phyloP scores from a whole-genome alignment of 495 filamentous ascomycete genomes.

The Penicillium soppii region DNA sequence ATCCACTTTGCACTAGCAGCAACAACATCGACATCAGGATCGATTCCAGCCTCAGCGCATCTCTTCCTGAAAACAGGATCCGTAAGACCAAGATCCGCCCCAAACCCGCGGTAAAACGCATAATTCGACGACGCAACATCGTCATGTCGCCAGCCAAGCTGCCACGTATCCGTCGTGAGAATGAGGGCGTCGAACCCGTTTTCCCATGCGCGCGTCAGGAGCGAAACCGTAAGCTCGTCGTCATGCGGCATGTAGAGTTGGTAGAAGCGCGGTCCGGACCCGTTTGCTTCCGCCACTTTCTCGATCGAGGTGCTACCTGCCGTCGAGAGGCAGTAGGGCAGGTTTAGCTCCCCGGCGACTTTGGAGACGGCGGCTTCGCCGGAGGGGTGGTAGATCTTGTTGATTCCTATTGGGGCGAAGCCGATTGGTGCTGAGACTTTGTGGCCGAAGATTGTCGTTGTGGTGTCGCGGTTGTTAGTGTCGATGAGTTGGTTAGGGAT shows the following conservation, averaged over 20 bases:
- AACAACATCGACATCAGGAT: slow-evolving; percentile 48
- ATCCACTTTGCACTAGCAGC: slow-evolving; percentile 60
- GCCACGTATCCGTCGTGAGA: slow-evolving; percentile 65
- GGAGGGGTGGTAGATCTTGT: slow-evolving; percentile 59
- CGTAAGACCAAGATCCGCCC: slow-evolving; percentile 55
- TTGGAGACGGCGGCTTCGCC: slow-evolving; percentile 60
- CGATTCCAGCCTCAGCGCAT: slow-evolving; percentile 49
- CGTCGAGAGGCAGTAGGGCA: slow-evolving; percentile 58
- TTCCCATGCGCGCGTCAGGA: slow-evolving; percentile 53
- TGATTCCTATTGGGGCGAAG: slow-evolving; percentile 67
- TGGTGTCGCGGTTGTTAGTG: slow-evolving; percentile 58
- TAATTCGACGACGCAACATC: slow-evolving; percentile 59
- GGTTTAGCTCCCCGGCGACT: slow-evolving; percentile 55
- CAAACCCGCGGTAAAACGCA: slow-evolving; percentile 59
- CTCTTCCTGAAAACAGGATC: slow-evolving; percentile 59
- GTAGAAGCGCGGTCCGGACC: slow-evolving; percentile 51
- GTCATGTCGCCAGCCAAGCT: slow-evolving; percentile 64
- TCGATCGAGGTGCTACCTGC: slow-evolving; percentile 60
- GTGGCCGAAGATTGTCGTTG: slow-evolving; percentile 61
- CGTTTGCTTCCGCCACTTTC: slow-evolving; percentile 58
- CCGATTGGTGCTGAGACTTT: slow-evolving; percentile 58
- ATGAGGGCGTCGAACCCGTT: slow-evolving; percentile 59
- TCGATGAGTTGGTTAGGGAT: slow-evolving; percentile 63
- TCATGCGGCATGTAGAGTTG: slow-evolving; percentile 68
- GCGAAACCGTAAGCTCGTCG: slow-evolving; percentile 55